Base-by-base conservation (phyloP, 2,329 filamentous ascomycete species). In the Parastagonospora nodorum region DNA sequence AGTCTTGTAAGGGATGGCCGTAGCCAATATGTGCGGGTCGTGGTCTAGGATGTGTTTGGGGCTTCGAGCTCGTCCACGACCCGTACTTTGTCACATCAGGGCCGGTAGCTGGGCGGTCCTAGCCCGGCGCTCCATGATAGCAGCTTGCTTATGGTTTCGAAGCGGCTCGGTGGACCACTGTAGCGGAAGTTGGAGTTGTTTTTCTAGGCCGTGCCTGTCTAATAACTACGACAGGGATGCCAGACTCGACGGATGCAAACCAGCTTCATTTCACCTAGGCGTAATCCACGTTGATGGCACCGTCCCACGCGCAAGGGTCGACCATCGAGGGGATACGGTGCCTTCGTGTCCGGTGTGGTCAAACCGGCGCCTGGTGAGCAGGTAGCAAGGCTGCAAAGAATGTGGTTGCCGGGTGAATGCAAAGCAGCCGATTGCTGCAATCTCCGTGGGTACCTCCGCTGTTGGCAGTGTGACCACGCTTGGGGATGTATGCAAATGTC, bases 101-200 rank as follows among this genome's bases (percentile, higher is more conserved):
- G 48, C 58, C 53, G 61, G 50, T 52, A 51, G 50, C 53, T 57
- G 46, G 57, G 55, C 57, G 47, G 56, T 48, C 37, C 45, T 38
- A 45, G 50, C 38, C 52, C 50, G 48, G 45, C 14, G 27, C 39
- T 47, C 48, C 43, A 55, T 51, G 53, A 60, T 64, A 57, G 63
- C 60, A 65, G 58, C 40, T 45, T 57, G 50, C 55, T 53, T 53
- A 57, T 58, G 59, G 68, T 72, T 71, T 72, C 68, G 68, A 65
- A 56, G 56, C 53, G 48, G 50, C 57, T 48, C 51, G 51, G 58
- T 53, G 54, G 58, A 53, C 55, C 60, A 62, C 51, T 52, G 45
- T 37, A 44, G 41, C 53, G 48, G 52, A 49, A 45, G 43, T 39
- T 49, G 48, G 45, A 47, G 55, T 69, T 59, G 51, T 63, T 61